Percentiles rank a stretch among this genome's conserved stretches.
Conservation (phyloP, 2,329 filamentous ascomycete genomes). For the Sporothrix variecibatus region DNA sequence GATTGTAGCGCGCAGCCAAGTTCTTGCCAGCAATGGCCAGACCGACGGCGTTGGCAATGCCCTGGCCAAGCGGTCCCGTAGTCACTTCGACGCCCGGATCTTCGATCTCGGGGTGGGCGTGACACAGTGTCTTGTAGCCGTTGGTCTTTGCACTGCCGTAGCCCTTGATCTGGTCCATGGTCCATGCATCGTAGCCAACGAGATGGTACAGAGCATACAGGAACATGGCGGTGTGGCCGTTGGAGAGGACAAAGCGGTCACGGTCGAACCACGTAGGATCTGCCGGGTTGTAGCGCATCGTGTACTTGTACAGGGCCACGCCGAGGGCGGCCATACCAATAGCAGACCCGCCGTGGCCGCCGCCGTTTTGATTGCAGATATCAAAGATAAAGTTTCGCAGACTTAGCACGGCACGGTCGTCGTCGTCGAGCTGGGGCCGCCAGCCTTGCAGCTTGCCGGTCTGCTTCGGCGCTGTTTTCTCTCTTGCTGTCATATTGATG, state of each 20-base stretch:
- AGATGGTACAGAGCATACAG: slow-evolving; percentile 57
- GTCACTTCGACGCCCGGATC: slow-evolving; percentile 60
- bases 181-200: slow-evolving; percentile 56
- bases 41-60: slow-evolving; percentile 61
- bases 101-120: slow-evolving; percentile 60
- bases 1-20: slow-evolving; percentile 56
- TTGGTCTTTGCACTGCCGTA: slow-evolving; percentile 47
- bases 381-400: neutral
- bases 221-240: slow-evolving; percentile 59
- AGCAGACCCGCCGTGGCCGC: slow-evolving; percentile 45
- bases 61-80: slow-evolving; percentile 61
- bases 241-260: slow-evolving; percentile 64
- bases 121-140: slow-evolving; percentile 46
- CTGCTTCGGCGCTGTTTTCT: no score
- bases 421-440: neutral
- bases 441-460: neutral
- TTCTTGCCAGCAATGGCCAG: slow-evolving; percentile 60
- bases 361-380: neutral
- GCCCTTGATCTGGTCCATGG: slow-evolving; percentile 57
- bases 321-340: slow-evolving; percentile 66
- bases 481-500: no score
- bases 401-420: neutral
- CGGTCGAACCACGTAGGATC: slow-evolving; percentile 60
- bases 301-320: slow-evolving; percentile 61
- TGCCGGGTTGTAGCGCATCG: slow-evolving; percentile 61